Base-by-base conservation (phyloP, 176 grass and related monocot species). In the Bonia amplexicaulis region DNA sequence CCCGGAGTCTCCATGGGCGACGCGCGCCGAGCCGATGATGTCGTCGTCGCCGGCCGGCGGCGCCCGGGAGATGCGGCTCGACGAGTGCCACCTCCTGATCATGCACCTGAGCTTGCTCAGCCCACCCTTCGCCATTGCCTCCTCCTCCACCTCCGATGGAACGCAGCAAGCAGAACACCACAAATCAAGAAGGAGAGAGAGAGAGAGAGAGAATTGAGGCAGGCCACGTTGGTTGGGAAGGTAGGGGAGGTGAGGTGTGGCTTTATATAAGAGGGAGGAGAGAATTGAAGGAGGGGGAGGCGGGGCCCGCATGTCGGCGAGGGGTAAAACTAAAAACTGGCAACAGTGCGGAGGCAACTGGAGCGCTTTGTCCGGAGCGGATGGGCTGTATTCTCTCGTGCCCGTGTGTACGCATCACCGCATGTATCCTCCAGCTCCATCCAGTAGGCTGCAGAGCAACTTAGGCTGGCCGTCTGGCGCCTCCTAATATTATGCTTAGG, bases 81-180 rank as follows among this genome's bases (percentile, higher is more conserved):
- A 91, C 7, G 93, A 95, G 86, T 95, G 80, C 93, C 90, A 95
- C 83, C 93, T 74, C 93, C 64, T 80, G 49, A 95, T 87, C 88
- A 93, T 93, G 72, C 93, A 84, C 82, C 86, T 88, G 15, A 95
- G 88, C 91, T 95, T 93, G 44, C 84, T 82, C 69, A 95, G 83
- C 59, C 84, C 84, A 16, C 86, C 85, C 80, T 90, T 93, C 68
- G 76, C 89, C 88, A 91, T 92, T 37, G n/a, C 6, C 13, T 9
- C 63, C 19, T 59, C 23, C 26, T 3, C 20, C n/a, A 3, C 13
- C 27, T 2, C 13, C 27, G 23, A 57, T 4, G 31, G 10, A 3
- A 42, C 26, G 42, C 44, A 40, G 25, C 66, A 51, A 4, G 45
- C 33, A 41, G 13, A 26, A 44, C 37, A 60, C n/a, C 8, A 57